A percentile compares a stretch with the other conserved stretches of the same genome.
phyloP scores from a whole-genome alignment of 306 rosid species.

The Pyrus bretschneideri region DNA sequence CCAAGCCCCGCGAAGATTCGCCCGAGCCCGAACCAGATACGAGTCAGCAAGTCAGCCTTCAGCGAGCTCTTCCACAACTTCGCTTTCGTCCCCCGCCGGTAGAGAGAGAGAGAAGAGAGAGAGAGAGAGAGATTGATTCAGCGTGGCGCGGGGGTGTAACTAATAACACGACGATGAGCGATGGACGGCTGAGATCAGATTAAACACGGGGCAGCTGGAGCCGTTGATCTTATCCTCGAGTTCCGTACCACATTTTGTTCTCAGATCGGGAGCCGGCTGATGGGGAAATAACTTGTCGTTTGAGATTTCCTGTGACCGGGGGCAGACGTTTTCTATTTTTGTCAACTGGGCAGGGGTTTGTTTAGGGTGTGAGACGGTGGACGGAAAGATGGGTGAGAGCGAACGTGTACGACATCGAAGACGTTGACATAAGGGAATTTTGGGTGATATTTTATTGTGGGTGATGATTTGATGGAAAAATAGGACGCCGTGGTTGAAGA shows the following conservation, averaged over 20 bases:
- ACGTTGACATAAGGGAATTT: not conserved
- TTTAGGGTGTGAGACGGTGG: not conserved
- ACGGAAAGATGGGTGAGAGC: not conserved
- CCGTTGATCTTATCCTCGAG: not conserved
- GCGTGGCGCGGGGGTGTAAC: not conserved
- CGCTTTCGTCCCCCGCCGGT: not conserved
- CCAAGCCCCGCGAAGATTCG: not conserved
- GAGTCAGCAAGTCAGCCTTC: not conserved
- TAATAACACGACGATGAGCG: not conserved
- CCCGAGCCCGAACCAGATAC: not conserved
- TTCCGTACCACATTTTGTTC: not conserved
- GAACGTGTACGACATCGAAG: not conserved
- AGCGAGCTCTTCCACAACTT: not conserved
- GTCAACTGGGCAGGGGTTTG: not conserved
- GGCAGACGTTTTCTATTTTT: too few relatives aligned
- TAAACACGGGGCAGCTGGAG: not conserved
- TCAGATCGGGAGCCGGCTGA: not conserved
- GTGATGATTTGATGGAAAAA: not conserved
- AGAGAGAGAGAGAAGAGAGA: not conserved
- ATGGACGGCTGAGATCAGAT: constrained; percentile 11
- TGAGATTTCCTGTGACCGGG: not conserved
- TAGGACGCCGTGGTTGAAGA: not conserved
- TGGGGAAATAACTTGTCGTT: not conserved
- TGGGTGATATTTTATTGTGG: not conserved
- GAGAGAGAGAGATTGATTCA: not conserved